Evolutionary conservation across 352 stramenopile genomes (phyloP), one percentile per base, ranked within the genome.

Genomic region (Globisporangium sylvaticum): DNA sequence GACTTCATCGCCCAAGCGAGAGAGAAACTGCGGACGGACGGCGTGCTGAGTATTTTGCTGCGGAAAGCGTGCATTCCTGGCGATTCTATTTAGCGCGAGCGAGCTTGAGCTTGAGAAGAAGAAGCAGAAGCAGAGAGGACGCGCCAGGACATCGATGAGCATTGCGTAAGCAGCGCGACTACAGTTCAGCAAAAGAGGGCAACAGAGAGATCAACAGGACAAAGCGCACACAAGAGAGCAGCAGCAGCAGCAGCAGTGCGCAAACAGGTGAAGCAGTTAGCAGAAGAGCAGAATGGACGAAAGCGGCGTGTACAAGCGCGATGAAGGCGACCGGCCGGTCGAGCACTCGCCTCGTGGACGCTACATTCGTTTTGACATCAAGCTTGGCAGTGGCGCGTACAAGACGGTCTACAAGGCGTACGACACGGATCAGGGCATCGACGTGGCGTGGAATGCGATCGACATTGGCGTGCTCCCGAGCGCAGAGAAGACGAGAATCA

Each of bases 371-470:
- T 95, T 95, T 62, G 84, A 95, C 66, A 88, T 91, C 62, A 82
- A 83, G n/a, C 71, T 95, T 22, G 87, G 87, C 64, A 91, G 78
- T 24, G 87, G 87, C 57, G 87, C 90, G 48, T 96, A 97, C 78
- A 97, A 97, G 73, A 92, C 87, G 8, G 88, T 97, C 42, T 98
- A 97, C 73, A 95, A 96, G 70, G 92, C 89, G 18, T 99, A 99
- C 79, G 98, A 99, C 77, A 99, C 96, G 25, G 96, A 98, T 68
- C 96, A 99, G 74, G 98, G 98, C 58, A 98, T 99, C 66, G 96
- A 99, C 74, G 97, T 99, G 62, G 98, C 97, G 15, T 99, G 98
- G 98, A 99, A 99, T 69, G 94, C 98, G 32, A 98, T 99, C 29
- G 97, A 98, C 73, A 92, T 99, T 55, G 87, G 84, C n/a, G 84